phyloP scores from a whole-genome alignment of 768 basidiomycete genomes.

The Hypholoma sublateritium region DNA sequence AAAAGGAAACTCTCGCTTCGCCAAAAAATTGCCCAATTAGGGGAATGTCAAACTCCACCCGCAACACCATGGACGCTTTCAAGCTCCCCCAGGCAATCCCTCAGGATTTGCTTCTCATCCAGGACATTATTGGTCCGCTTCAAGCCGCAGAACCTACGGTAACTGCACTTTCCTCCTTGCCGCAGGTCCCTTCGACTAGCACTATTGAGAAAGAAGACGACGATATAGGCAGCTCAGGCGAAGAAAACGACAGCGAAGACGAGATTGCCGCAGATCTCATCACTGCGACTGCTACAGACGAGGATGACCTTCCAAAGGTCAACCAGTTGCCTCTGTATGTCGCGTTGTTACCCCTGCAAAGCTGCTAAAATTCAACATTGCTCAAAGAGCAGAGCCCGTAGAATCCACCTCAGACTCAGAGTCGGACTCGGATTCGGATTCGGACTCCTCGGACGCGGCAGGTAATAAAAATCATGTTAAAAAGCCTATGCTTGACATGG shows the following conservation, averaged over 20 bases:
- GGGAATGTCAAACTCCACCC: conserved; percentile 4
- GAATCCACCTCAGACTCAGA: conserved; percentile 41
- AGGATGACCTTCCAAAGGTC: conserved; percentile 33
- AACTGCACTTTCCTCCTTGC: not conserved
- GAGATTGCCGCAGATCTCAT: conserved; percentile 71
- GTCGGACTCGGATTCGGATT: conserved; percentile 40
- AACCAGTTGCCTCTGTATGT: conserved; percentile 16
- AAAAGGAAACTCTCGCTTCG: conserved; percentile 19
- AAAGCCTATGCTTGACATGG: conserved; percentile 32
- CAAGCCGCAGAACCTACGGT: conserved; percentile 5
- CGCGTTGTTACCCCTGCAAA: conserved; percentile 3
- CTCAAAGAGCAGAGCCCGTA: conserved; percentile 27
- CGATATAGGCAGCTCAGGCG: conserved; percentile 52
- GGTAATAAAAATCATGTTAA: conserved; percentile 7
- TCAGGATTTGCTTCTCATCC: conserved; percentile 76
- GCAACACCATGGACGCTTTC: conserved; percentile 43
- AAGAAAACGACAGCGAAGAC: conserved; percentile 58
- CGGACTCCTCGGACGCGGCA: conserved; percentile 18
- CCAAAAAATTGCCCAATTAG: conserved; percentile 17
- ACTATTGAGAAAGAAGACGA: conserved; percentile 30
- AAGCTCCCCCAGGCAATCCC: conserved; percentile 61
- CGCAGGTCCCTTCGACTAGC: not conserved
- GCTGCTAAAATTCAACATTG: conserved; percentile 6
- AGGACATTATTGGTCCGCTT: conserved; percentile 54
- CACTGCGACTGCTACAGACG: conserved; percentile 27